phyloP scores from a whole-genome alignment of 2,329 filamentous ascomycete species.

The Metarhizium guizhouense region DNA sequence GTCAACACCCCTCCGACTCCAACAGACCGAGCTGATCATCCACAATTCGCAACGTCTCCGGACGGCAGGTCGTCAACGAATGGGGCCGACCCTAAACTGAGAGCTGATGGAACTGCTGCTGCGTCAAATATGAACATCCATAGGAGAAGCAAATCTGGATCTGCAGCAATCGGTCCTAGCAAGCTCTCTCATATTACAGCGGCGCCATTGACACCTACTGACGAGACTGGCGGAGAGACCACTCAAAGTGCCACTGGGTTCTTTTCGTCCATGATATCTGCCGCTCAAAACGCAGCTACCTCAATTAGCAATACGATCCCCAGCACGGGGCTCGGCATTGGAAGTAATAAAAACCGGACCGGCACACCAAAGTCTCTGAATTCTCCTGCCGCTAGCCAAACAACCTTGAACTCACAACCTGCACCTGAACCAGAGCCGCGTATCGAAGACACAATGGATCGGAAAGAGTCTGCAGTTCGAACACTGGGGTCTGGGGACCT shows the following conservation, averaged over 20 bases:
- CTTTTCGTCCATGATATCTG: conserved; percentile 89
- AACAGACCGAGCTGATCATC: conserved; percentile 30
- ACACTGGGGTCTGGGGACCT: conserved; percentile 85
- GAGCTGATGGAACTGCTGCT: conserved; percentile 48
- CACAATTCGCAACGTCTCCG: conserved; percentile 15
- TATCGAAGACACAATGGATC: conserved; percentile 31
- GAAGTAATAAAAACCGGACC: conserved; percentile 27
- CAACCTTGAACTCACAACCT: conserved; percentile 32
- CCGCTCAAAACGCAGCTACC: conserved; percentile 83
- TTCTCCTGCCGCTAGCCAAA: conserved; percentile 18
- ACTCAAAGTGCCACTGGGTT: conserved; percentile 61
- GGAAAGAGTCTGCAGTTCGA: conserved; percentile 70
- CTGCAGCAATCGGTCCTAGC: conserved; percentile 58
- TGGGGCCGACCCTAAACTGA: conserved; percentile 15
- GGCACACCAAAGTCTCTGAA: conserved; percentile 16
- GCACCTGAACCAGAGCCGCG: conserved; percentile 20
- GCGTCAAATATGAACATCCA: conserved; percentile 68
- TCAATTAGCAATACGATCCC: conserved; percentile 66
- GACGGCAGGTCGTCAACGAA: conserved; percentile 21
- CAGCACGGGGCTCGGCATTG: conserved; percentile 50
- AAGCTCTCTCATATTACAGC: conserved; percentile 74
- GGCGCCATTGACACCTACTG: conserved; percentile 65
- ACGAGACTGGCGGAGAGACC: conserved; percentile 54
- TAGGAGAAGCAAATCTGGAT: conserved; percentile 43
- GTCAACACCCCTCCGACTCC: conserved; percentile 61